Percentiles rank a stretch among this genome's conserved stretches.
These are phyloP conservation scores for Kodamaea nitidulidarum DNA, from an alignment of 805 yeast genomes.

Conservation along the genomic window DNA sequence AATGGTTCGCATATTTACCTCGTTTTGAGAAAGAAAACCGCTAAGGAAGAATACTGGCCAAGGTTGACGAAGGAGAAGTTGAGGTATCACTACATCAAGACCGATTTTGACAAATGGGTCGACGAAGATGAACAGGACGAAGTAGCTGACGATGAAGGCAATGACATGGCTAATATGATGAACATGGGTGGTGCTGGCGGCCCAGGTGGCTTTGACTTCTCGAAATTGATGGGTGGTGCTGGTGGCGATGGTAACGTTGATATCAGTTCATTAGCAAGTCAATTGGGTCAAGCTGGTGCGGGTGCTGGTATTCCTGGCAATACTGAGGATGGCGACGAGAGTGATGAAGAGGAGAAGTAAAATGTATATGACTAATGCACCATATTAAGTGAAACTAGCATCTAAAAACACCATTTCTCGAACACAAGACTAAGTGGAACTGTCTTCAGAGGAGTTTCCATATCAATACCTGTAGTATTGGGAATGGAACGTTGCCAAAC, in stretches of 20 bases:
- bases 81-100: constrained; percentile 75
- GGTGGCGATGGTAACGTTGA: constrained; percentile 34
- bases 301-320: constrained; percentile 16
- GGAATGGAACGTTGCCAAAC: not conserved
- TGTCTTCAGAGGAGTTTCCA: not conserved
- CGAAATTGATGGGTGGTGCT: constrained; percentile 30
- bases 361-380: constrained; percentile 2
- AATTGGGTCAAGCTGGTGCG: constrained; percentile 40
- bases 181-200: constrained; percentile 34
- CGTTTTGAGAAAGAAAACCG: constrained; percentile 64
- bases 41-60: constrained; percentile 87
- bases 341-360: constrained; percentile 18
- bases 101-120: constrained; percentile 97
- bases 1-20: constrained; percentile 60
- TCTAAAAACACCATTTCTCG: constrained; percentile 1
- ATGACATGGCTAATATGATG: constrained; percentile 29
- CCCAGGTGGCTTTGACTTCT: constrained; percentile 28
- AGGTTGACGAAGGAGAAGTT: constrained; percentile 84
- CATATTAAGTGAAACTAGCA: not conserved
- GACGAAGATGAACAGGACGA: constrained; percentile 97
- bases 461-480: not conserved
- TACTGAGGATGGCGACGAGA: constrained; percentile 21
- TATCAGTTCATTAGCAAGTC: constrained; percentile 37
- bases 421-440: constrained; percentile 1
- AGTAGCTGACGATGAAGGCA: constrained; percentile 42